Evolutionary conservation across 106 monocot species (phyloP).

Genomic region (Gastrodia elata): DNA sequence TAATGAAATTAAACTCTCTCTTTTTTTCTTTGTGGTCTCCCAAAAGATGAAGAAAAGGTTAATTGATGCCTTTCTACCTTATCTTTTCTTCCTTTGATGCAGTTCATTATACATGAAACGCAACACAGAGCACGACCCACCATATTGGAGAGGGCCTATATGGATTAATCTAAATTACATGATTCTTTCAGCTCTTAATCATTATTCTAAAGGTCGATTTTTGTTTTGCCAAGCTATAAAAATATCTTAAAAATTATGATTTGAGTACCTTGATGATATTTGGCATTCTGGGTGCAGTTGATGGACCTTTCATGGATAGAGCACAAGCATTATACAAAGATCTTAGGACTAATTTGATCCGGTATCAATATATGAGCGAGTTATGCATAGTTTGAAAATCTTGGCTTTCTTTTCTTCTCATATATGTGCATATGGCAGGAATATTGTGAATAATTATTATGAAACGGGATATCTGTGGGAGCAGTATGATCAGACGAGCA

Average conservation of each 20-base stretch:
- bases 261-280: not conserved
- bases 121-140: conserved; percentile 93
- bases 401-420: not conserved
- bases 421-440: conserved; percentile 31
- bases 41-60: too few relatives aligned
- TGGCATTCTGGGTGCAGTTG: conserved; percentile 28
- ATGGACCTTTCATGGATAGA: conserved; percentile 54
- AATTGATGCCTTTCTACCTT: not conserved
- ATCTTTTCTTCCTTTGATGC: not conserved
- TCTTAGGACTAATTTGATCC: conserved; percentile 75
- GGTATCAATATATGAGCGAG: conserved; percentile 24
- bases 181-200: conserved; percentile 82
- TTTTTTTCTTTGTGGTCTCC: too few relatives aligned
- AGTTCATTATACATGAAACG: conserved; percentile 94
- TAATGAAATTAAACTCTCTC: too few relatives aligned
- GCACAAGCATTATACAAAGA: conserved; percentile 52
- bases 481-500: conserved; percentile 80
- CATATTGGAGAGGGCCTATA: conserved; percentile 95
- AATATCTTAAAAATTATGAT: not conserved
- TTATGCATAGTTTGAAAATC: not conserved
- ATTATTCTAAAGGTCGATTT: conserved; percentile 61
- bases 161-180: conserved; percentile 99
- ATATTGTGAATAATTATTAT: conserved; percentile 69
- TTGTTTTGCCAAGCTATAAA: not conserved
- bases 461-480: conserved; percentile 88